Base-by-base conservation (phyloP, 306 rosid genomes). In the Malus asiatica region DNA sequence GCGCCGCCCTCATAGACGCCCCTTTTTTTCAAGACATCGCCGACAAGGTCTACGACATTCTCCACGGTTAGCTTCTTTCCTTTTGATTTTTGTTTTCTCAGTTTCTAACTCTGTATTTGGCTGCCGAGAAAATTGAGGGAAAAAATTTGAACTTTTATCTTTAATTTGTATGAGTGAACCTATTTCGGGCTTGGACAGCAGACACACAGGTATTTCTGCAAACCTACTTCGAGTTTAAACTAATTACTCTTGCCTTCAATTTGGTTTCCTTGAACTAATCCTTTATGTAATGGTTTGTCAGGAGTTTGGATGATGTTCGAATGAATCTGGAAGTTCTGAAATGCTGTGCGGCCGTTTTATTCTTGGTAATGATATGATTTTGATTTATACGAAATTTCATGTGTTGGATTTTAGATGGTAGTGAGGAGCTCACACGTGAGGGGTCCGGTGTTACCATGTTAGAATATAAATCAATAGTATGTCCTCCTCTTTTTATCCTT, bases 241-340 rank as follows among this genome's bases (percentile, higher is more conserved):
- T 63, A 15, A 45, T 18, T 19, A 33, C 16, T 23, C 25, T 9
- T 72, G 71, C 35, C 3, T 25, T 77, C 48, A 52, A 32, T 60
- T 79, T 22, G 23, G 61, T 75, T 73, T 66, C 25, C 27, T 71
- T 77, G n/a, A 64, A 23, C 83, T 89, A 13, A 81, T 78, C 7
- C 48, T 60, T 79, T 35, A 44, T 61, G 55, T 32, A 33, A 33
- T 5, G 35, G 35, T 33, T 33, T 5, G 51, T 67, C 88, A 96
- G 99, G 96, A 96, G 99, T 84, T 88, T 96, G 79, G 99, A 90
- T 69, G 99, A 96, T 87, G 99, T 92, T 30, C 93, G 99, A 67
- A 86, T 96, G 98, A 96, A 92, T 88, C 97, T 96, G 45, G 96
- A 96, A 88, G 98, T 96, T 73, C 91, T 96, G 76, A 96, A 92